These are phyloP conservation scores for Rhodosporidiobolus odoratus DNA, from an alignment of 768 basidiomycete species.

Conservation along the genomic window DNA sequence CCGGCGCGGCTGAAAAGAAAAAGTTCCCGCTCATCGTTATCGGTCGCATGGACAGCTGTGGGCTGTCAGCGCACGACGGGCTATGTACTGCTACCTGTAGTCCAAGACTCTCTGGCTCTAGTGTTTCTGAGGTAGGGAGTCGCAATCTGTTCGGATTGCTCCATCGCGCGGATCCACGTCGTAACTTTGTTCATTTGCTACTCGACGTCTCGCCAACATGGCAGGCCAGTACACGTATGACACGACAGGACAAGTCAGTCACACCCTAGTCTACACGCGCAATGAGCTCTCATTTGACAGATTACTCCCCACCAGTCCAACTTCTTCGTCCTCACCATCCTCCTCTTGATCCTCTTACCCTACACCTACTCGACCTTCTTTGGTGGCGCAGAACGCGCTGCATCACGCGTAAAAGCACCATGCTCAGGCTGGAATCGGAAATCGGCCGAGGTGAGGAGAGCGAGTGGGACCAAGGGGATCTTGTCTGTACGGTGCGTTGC, in stretches of 20 bases:
- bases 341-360: conserved; percentile 75
- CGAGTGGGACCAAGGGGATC: conserved; percentile 14
- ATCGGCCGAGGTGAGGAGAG: conserved; percentile 18
- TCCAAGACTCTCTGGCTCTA: too few species aligned
- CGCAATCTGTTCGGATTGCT: too few species aligned
- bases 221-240: conserved; percentile 47
- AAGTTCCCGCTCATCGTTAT: too few species aligned
- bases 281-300: conserved; percentile 27
- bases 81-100: too few species aligned
- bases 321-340: conserved; percentile 86
- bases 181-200: too few species aligned
- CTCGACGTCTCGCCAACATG: conserved; percentile 3
- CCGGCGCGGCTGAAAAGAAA: too few species aligned
- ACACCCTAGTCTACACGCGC: conserved; percentile 74
- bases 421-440: conserved; percentile 38
- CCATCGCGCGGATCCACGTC: too few species aligned
- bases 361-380: conserved; percentile 54
- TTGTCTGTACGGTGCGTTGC: conserved; percentile 13
- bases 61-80: too few species aligned
- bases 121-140: too few species aligned
- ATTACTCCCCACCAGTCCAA: conserved; percentile 29
- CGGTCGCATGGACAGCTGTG: too few species aligned
- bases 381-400: conserved; percentile 35
- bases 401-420: conserved; percentile 16
- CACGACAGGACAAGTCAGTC: conserved; percentile 48